Percentiles rank a stretch among this genome's conserved stretches.
These are phyloP conservation scores for Vaccinium darrowii DNA, from an alignment of 148 eudicot genomes.

Conservation along the genomic window DNA sequence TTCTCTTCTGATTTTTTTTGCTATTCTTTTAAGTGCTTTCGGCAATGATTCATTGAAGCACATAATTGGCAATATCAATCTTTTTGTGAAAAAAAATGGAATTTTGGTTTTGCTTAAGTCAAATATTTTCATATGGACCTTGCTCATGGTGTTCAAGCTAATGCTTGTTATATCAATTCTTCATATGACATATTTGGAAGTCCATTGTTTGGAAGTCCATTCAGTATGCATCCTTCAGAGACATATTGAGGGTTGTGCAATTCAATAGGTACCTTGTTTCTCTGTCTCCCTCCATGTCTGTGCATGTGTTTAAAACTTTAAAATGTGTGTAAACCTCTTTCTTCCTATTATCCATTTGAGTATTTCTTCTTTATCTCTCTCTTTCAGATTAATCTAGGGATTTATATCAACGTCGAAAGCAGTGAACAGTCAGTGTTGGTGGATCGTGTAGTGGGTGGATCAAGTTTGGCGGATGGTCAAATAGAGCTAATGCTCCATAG, in stretches of 20 bases:
- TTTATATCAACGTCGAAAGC: constrained; percentile 56
- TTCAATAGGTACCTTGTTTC: neutral
- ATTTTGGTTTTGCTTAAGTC: neutral
- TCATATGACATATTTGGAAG: neutral
- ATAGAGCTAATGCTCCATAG: constrained; percentile 84
- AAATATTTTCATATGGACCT: neutral
- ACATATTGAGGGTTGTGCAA: neutral
- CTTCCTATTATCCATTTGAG: neutral
- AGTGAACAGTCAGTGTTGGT: constrained; percentile 68
- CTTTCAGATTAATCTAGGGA: constrained; percentile 61
- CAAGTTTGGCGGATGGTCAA: constrained; percentile 71
- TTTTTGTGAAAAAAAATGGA: too few species aligned
- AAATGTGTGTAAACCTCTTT: neutral
- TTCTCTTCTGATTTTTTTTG: too few species aligned
- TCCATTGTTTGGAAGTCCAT: neutral
- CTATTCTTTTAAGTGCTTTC: too few species aligned
- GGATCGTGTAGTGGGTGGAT: constrained; percentile 76
- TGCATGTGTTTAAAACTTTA: neutral
- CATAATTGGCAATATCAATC: too few species aligned
- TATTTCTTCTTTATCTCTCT: constrained; percentile 14
- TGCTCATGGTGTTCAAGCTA: neutral
- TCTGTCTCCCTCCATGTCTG: neutral
- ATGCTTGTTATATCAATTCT: neutral
- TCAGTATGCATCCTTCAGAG: neutral
- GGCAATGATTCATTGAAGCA: too few species aligned